phyloP scores from a whole-genome alignment of 305 asterid species.

The Andrographis paniculata region DNA sequence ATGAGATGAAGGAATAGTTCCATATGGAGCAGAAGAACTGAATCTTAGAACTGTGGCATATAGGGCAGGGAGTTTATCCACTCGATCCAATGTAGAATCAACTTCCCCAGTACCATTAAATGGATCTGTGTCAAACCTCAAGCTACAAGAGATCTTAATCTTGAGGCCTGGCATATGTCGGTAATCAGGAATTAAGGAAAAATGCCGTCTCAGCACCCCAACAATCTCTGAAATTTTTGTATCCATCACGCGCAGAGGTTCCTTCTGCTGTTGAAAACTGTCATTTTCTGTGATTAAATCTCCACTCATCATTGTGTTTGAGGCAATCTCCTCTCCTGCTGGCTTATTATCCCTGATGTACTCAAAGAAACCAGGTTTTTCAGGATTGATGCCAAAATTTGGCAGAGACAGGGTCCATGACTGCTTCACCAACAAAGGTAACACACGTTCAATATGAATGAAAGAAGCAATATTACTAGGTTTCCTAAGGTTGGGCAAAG shows the following conservation, averaged over 20 bases:
- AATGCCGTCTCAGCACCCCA: slow-evolving; percentile 60
- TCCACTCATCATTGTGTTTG: slow-evolving; percentile 28
- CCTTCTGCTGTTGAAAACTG: slow-evolving; percentile 33
- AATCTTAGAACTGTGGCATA: slow-evolving; percentile 73
- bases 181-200: slow-evolving; percentile 67
- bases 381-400: slow-evolving; percentile 33
- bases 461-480: slow-evolving; percentile 44
- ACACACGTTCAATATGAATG: slow-evolving; percentile 56
- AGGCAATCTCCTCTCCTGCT: slow-evolving; percentile 35
- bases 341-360: slow-evolving; percentile 46
- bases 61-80: slow-evolving; percentile 70
- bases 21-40: slow-evolving; percentile 74
- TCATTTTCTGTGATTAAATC: slow-evolving; percentile 31
- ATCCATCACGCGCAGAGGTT: slow-evolving; percentile 85
- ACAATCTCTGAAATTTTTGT: slow-evolving; percentile 70
- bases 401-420: slow-evolving; percentile 88
- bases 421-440: slow-evolving; percentile 67
- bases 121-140: slow-evolving; percentile 64
- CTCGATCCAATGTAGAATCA: slow-evolving; percentile 26
- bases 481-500: slow-evolving; percentile 40
- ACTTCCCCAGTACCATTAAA: slow-evolving; percentile 34
- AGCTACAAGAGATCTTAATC: slow-evolving; percentile 57
- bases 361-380: slow-evolving; percentile 42
- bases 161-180: slow-evolving; percentile 74
- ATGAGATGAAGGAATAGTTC: slow-evolving; percentile 55